Evolutionary conservation across 352 stramenopile species (phyloP), one percentile per base, ranked within the genome.

Genomic region (Pythium graminicola): DNA sequence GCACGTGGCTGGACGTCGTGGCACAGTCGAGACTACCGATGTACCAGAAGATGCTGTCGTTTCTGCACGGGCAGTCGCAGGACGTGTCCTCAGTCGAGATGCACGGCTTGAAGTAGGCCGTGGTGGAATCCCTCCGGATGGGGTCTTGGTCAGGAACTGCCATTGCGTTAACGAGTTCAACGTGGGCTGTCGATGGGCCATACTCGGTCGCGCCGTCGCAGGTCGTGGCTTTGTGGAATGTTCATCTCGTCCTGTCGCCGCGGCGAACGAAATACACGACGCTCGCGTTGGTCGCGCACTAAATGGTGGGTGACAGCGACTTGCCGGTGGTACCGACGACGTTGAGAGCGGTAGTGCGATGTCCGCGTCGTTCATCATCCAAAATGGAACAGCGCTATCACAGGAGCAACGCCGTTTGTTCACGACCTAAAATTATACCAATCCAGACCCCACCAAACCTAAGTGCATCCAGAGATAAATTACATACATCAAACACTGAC

Each of bases 141-240:
- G 17, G 6, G 56, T 49, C 28, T 49, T 54, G 0, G 41, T 41
- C 24, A 64, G 56, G 24, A 64, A 64, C 23, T 64, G 56, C 56
- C 56, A 64, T 17, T 64, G 56, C 14, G 48, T 58, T 3, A 49
- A 58, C n/a, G 57, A 60, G 35, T 23, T 31, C 9, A 39, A 14
- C 7, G 44, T 56, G 16, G 56, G 57, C 24, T 26, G 26, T 23
- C 50, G 50, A 43, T 58, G 45, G 3, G 44, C 50, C 10, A 36
- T 42, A 8, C 19, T 20, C 2, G 56, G 49, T 31, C 56, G 42
- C 5, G 56, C 39, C 4, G 41, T 57, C 41, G 40, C 32, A 17
- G 49, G 48, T 13, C 56, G 33, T 9, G 36, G 23, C 6, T 33
- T 49, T 1, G 41, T 10, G 33, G 17, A n/a, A 6, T 36, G 36